Evolutionary conservation across 805 yeast species (phyloP), one percentile per base, ranked within the genome.

Genomic region (Ogataea paraovalis): DNA sequence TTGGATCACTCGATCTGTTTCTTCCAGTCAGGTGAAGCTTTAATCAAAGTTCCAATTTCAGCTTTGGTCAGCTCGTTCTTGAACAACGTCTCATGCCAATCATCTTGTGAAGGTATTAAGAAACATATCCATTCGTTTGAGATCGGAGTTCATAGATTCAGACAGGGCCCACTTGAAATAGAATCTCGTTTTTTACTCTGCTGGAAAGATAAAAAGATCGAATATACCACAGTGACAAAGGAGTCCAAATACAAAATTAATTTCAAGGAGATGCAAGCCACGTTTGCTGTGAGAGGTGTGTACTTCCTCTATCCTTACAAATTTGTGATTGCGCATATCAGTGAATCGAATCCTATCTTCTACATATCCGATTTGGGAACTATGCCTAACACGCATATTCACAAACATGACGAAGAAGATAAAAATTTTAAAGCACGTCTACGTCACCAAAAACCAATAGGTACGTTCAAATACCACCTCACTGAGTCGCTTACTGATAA

Each of bases 71-170:
- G 78, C 20, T 82, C 87, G 14, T 83, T 80, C 57, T 74, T 73
- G 37, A 64, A 56, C 10, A 61, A 65, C 55, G 80, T 12, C 69
- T 80, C 13, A 71, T 75, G 53, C 79, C 38, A 34, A 16, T 34
- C 38, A 16, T 34, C 38, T 6, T 34, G 38, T 16, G 38, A 34
- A 34, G 38, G 13, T 34, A 6, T 34, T 10, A 34, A 34, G 80
- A 62, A 66, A 80, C 60, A 4, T 9, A 80, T 82, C 0, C 65
- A 76, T 2, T 82, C 76, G 52, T 90, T 87, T 66, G 77, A 76
- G 42, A 69, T 85, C 50, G 96, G 94, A 0, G 76, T 73, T 27
- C 88, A 90, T 60, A 74, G 81, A 81, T 79, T 63, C 72, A 79
- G 52, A 78, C 72, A 38, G 72, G 79, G 74, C 64, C 83, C 47